These are phyloP conservation scores for Penicillium decumbens DNA, from an alignment of 2,329 filamentous ascomycete species.

Conservation along the genomic window DNA sequence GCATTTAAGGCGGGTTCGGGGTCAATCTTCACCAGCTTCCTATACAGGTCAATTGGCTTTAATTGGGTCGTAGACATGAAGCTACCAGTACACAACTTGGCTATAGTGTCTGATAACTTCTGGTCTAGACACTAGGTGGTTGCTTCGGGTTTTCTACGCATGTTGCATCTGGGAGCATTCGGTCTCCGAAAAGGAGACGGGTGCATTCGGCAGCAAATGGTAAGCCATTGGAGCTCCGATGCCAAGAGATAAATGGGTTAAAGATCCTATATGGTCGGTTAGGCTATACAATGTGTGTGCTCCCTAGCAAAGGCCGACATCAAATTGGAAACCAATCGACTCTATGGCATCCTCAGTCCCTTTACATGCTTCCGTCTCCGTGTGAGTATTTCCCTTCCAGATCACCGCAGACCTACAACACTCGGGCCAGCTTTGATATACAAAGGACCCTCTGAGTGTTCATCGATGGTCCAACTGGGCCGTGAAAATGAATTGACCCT, in stretches of 20 bases:
- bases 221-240: neutral
- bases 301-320: neutral
- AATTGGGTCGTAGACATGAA: neutral
- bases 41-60: neutral
- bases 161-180: neutral
- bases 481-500: neutral
- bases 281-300: neutral
- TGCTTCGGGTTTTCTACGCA: neutral
- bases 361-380: neutral
- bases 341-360: neutral
- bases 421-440: neutral
- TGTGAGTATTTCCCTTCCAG: neutral
- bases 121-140: neutral
- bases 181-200: neutral
- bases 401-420: neutral
- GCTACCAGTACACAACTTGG: neutral
- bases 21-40: neutral
- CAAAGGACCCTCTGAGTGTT: neutral
- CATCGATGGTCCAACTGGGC: neutral
- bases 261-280: neutral
- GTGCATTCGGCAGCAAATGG: neutral
- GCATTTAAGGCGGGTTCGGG: neutral
- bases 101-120: neutral
- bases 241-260: neutral
- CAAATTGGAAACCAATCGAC: neutral